phyloP scores from a whole-genome alignment of 345 rosid genomes.

The Citrus reticulata region DNA sequence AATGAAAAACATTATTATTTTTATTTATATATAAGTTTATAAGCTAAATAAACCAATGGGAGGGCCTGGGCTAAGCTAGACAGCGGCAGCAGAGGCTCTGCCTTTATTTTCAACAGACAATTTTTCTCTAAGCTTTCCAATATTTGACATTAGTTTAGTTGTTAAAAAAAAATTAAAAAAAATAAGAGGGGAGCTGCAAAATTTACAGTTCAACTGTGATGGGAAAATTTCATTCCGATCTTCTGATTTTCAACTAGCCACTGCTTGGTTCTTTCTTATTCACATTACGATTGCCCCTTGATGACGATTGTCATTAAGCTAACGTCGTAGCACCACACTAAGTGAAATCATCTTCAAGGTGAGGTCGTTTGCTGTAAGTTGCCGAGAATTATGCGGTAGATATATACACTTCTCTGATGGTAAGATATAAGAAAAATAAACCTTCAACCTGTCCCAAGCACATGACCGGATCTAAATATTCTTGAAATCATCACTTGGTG shows the following conservation, averaged over 20 bases:
- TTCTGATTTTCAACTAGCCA: neutral
- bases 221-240: neutral
- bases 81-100: too few relatives aligned
- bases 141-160: neutral
- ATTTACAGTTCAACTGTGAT: conserved; percentile 4
- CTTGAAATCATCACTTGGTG: neutral
- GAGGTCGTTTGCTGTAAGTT: conserved; percentile 1
- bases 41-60: too few relatives aligned
- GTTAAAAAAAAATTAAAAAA: neutral
- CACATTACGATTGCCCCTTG: neutral
- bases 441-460: neutral
- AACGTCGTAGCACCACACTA: neutral
- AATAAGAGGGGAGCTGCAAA: neutral
- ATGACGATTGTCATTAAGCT: neutral
- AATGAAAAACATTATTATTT: too few relatives aligned
- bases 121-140: neutral
- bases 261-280: neutral
- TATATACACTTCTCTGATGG: neutral
- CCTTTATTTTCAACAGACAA: too few relatives aligned
- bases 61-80: too few relatives aligned
- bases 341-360: neutral
- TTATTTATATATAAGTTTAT: too few relatives aligned
- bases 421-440: neutral
- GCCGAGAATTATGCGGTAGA: neutral
- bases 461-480: neutral